These are phyloP conservation scores for Boletus eberwhitei DNA, from an alignment of 768 basidiomycete species.

Conservation along the genomic window DNA sequence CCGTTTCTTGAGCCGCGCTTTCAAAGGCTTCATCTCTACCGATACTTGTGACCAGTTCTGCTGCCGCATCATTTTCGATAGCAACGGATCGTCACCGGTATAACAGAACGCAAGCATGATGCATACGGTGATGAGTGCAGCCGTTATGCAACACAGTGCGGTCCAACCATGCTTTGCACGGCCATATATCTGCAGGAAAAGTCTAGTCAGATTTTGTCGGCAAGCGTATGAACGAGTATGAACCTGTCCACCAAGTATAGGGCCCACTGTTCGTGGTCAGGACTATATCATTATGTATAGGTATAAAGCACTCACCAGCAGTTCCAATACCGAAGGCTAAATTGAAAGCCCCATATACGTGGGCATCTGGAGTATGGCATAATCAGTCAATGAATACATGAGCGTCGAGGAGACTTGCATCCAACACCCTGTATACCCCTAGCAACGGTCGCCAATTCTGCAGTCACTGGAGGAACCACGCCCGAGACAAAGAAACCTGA, in stretches of 20 bases:
- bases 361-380: conserved; percentile 48
- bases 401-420: conserved; percentile 42
- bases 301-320: conserved; percentile 40
- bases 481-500: conserved; percentile 63
- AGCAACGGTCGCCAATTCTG: conserved; percentile 64
- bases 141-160: conserved; percentile 49
- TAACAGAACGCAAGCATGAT: conserved; percentile 41
- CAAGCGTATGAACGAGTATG: conserved; percentile 6
- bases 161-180: conserved; percentile 57
- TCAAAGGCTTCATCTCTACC: conserved; percentile 7
- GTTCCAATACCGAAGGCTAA: conserved; percentile 66
- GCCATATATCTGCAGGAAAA: conserved; percentile 52
- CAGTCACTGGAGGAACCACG: conserved; percentile 56
- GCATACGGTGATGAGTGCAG: conserved; percentile 39
- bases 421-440: conserved; percentile 59
- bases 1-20: conserved; percentile 3
- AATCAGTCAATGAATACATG: not conserved
- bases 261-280: conserved; percentile 49
- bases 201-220: not conserved
- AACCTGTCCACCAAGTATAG: conserved; percentile 67
- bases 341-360: conserved; percentile 75
- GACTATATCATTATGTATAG: not conserved
- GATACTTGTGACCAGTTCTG: conserved; percentile 11
- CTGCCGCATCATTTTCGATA: conserved; percentile 26
- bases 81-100: conserved; percentile 48